Percentiles rank a stretch among this genome's conserved stretches.
phyloP scores from a whole-genome alignment of 2,329 filamentous ascomycete genomes.

The Aspergillus sojae region DNA sequence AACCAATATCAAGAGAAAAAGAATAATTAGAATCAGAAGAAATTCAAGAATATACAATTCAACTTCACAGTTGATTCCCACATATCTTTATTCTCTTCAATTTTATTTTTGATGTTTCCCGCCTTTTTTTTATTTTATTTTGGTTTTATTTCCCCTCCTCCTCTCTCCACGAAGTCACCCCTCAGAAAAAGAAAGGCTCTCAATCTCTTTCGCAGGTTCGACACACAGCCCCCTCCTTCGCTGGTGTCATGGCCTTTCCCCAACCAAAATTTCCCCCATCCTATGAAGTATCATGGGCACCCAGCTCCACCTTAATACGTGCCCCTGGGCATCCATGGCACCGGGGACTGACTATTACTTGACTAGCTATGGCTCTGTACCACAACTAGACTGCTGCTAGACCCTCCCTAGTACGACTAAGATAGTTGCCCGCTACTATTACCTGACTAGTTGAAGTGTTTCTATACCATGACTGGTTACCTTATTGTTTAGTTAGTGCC shows the following conservation, averaged over 20 bases:
- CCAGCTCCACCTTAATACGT: constrained; percentile 14
- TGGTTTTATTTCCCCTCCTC: neutral
- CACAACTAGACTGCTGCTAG: neutral
- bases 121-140: neutral
- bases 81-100: neutral
- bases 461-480: neutral
- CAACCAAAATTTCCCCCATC: constrained; percentile 7
- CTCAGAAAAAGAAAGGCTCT: neutral
- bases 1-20: neutral
- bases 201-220: constrained; percentile 1
- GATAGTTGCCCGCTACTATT: constrained; percentile 1
- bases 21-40: neutral
- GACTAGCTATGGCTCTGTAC: constrained; percentile 5
- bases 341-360: constrained; percentile 14
- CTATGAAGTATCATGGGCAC: neutral
- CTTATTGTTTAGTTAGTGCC: neutral
- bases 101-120: neutral
- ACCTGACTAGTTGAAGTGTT: constrained; percentile 1
- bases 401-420: neutral
- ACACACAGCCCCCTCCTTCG: constrained; percentile 17
- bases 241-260: neutral
- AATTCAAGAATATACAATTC: neutral
- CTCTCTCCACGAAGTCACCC: no score
- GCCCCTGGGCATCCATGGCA: constrained; percentile 17
- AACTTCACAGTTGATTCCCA: neutral